phyloP scores from a whole-genome alignment of 306 rosid species.

The Vigna hirtella region DNA sequence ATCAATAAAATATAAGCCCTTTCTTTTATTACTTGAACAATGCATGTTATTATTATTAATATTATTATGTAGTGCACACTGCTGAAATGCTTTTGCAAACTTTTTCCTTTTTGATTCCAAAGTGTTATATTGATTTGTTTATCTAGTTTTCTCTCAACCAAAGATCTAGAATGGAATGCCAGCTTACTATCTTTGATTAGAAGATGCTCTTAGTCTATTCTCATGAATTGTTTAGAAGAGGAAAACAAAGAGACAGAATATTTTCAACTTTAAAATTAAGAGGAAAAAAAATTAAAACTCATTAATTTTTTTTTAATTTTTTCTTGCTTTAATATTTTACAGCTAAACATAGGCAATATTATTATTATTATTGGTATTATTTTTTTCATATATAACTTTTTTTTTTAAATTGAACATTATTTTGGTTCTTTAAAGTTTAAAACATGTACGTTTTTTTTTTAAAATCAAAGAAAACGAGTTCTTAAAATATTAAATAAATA shows the following conservation, averaged over 20 bases:
- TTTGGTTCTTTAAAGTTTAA: too few relatives aligned
- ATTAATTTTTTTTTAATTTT: neutral
- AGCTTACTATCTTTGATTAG: neutral
- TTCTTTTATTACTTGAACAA: neutral
- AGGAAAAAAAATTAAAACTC: neutral
- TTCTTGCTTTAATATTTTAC: neutral
- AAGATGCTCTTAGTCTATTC: neutral
- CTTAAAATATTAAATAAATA: too few relatives aligned
- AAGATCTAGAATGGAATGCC: neutral
- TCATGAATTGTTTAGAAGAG: neutral
- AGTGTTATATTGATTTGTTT: neutral
- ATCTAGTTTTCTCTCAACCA: neutral
- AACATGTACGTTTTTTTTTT: too few relatives aligned
- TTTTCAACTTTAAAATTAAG: neutral
- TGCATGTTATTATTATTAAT: neutral
- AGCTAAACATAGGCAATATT: neutral
- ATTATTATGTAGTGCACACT: neutral
- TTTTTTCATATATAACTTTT: too few relatives aligned
- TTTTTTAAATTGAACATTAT: too few relatives aligned
- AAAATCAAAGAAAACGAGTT: too few relatives aligned
- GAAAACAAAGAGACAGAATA: neutral
- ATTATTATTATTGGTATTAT: too few relatives aligned
- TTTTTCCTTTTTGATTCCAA: neutral
- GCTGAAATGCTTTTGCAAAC: slow-evolving; percentile 1
- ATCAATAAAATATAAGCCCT: neutral